Base-by-base conservation (phyloP, 23 red algal genomes). In the Gracilariopsis chorda region DNA sequence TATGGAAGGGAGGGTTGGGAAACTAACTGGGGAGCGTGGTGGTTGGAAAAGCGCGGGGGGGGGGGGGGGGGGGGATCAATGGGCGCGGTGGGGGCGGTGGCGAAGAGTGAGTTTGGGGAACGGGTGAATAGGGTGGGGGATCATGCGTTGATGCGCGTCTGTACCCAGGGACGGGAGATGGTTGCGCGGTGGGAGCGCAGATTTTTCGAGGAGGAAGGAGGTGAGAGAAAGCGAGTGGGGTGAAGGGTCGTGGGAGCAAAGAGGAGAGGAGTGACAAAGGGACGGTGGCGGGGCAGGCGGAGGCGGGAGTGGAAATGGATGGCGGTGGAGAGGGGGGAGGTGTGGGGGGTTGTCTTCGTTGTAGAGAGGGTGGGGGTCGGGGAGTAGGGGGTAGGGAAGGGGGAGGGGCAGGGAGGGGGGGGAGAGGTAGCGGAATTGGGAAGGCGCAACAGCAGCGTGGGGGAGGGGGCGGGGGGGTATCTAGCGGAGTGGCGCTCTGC, bases 401-500 rank as follows among this genome's bases (percentile, higher is more conserved):
- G 55, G 79, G 19, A 34, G 37, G 48, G 12, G 23, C 9, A 47
- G 34, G 0, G 79, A 60, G 0, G 51, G 29, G 17, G 51, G 47
- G 14, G 53, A 63, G 58, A 63, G 52, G 79, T 23, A 84, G 70
- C 42, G 24, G 41, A 32, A 33, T 33, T 46, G 9, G 73, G 51
- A 44, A 37, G 25, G 7, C 29, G 45, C 1, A 12, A 23, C 28
- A 78, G 27, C 5, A 42, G 73, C 28, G 73, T 16, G 24, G 63
- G 13, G 52, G 70, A 19, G 55, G 83, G 12, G 70, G 75, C 5
- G 53, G 90, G 59, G 78, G 77, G 2, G 94, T 78, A 14, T 51
- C 52, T 47, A 42, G 51, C 52, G 12, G 87, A 79, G 19, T 42
- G 90, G 42, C 78, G 94, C n/a, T 40, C 46, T 0, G 91, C 80